Conservation (phyloP, 1,284 basidiomycete species). For the Naganishia albida region DNA sequence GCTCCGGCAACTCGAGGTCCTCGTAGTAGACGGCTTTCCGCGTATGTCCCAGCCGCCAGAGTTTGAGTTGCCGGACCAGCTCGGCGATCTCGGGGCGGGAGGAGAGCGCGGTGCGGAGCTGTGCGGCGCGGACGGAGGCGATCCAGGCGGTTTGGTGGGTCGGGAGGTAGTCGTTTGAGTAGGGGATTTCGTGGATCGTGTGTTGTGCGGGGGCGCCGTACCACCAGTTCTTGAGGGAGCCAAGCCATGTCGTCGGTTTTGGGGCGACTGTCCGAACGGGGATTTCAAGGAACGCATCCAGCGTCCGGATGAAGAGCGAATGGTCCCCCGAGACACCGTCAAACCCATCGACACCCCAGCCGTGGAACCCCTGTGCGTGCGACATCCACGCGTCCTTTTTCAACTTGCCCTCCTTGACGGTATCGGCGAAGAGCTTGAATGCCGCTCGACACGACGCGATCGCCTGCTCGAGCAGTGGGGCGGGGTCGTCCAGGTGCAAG, state of each 20-base stretch:
- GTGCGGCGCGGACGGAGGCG: slow-evolving; percentile 14
- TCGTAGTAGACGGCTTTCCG: slow-evolving; percentile 33
- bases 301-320: slow-evolving; percentile 29
- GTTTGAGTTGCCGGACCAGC: slow-evolving; percentile 19
- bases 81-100: slow-evolving; percentile 9
- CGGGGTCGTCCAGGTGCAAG: slow-evolving; percentile 1
- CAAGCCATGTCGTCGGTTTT: slow-evolving; percentile 16
- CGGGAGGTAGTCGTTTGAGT: slow-evolving; percentile 31
- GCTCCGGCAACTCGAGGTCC: slow-evolving; percentile 30
- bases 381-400: slow-evolving; percentile 34
- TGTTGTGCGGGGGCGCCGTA: slow-evolving; percentile 6
- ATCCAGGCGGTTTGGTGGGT: slow-evolving; percentile 24
- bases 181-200: slow-evolving; percentile 23
- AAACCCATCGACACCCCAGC: slow-evolving; percentile 32
- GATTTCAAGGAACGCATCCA: slow-evolving; percentile 31
- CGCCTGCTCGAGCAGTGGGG: slow-evolving; percentile 17
- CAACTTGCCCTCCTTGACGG: slow-evolving; percentile 29
- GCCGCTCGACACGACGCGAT: slow-evolving; percentile 24
- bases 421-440: slow-evolving; percentile 32
- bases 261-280: neutral
- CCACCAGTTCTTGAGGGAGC: slow-evolving; percentile 15
- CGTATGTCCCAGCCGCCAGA: slow-evolving; percentile 32
- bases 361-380: slow-evolving; percentile 33
- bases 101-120: slow-evolving; percentile 19
- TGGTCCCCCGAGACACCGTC: slow-evolving; percentile 32